Evolutionary conservation across 169 alveolate genomes (phyloP).

Genomic region (Toxoplasma gondii): DNA sequence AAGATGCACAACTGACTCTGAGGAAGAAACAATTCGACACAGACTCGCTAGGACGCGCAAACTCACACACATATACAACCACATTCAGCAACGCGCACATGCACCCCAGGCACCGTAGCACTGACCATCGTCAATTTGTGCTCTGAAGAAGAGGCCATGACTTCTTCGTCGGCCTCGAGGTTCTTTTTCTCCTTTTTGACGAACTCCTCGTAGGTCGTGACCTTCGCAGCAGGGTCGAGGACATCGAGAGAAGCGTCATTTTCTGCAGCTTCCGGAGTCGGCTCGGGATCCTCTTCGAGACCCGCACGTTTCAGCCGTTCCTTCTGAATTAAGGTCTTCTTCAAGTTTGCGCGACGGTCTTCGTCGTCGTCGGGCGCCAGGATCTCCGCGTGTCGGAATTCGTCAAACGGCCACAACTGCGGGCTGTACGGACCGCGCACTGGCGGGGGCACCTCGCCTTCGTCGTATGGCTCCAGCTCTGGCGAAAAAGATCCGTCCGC

Average conservation of each 20-base stretch:
- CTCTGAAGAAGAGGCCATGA: conserved; percentile 51
- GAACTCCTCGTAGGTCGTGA: conserved; percentile 66
- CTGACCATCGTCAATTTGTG: conserved; percentile 50
- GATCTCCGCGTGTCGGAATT: conserved; percentile 47
- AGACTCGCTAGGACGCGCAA: no score
- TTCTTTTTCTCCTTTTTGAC: conserved; percentile 65
- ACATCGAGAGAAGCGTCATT: not conserved
- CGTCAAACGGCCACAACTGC: conserved; percentile 52
- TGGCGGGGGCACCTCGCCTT: conserved; percentile 55
- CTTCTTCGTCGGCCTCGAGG: conserved; percentile 64
- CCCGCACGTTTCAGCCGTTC: conserved; percentile 52
- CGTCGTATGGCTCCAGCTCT: conserved; percentile 68
- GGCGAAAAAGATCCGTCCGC: conserved; percentile 67
- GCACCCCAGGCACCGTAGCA: no score
- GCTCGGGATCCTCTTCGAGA: conserved; percentile 9
- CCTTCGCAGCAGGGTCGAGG: conserved; percentile 64
- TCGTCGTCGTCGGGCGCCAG: conserved; percentile 55
- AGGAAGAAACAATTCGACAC: no score
- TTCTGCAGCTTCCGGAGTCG: not conserved
- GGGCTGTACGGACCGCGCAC: conserved; percentile 65
- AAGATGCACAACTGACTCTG: no score
- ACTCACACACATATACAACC: no score
- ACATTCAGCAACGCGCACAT: no score
- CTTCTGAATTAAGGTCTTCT: conserved; percentile 27
- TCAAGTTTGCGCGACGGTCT: conserved; percentile 36